A percentile compares a stretch with the other conserved stretches of the same genome.
Conservation (phyloP, 2,329 filamentous ascomycete species). For the Colletotrichum gigasporum region DNA sequence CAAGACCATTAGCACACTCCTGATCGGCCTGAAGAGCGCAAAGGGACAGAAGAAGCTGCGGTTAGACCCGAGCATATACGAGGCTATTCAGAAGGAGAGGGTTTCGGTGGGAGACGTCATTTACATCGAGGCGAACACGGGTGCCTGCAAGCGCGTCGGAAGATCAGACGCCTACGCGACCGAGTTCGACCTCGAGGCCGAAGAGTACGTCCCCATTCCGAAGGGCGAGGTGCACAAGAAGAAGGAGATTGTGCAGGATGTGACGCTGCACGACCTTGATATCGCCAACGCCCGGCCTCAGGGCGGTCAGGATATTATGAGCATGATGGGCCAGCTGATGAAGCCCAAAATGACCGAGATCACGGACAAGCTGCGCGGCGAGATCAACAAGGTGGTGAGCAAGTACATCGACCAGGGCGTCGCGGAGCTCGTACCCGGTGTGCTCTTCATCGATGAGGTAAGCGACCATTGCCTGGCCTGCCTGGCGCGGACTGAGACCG, state of each 20-base stretch:
- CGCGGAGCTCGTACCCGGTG: slow-evolving; percentile 96
- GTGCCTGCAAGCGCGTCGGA: slow-evolving; percentile 96
- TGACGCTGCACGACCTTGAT: slow-evolving; percentile 95
- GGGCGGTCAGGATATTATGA: slow-evolving; percentile 99
- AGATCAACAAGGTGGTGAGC: slow-evolving; percentile 99
- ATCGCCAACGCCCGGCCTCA: slow-evolving; percentile 95
- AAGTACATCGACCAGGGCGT: slow-evolving; percentile 99
- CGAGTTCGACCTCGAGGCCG: slow-evolving; percentile 97
- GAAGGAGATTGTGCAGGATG: slow-evolving; percentile 99
- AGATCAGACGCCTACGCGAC: slow-evolving; percentile 97
- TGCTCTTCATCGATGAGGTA: slow-evolving; percentile 98
- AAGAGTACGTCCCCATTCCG: slow-evolving; percentile 98
- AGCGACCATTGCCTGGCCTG: slow-evolving; percentile 33
- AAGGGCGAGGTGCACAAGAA: slow-evolving; percentile 99
- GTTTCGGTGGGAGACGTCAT: slow-evolving; percentile 97
- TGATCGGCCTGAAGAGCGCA: slow-evolving; percentile 94
- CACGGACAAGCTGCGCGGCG: slow-evolving; percentile 92
- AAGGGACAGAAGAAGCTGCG: slow-evolving; percentile 98
- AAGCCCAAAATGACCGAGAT: slow-evolving; percentile 99
- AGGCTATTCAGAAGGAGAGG: slow-evolving; percentile 98
- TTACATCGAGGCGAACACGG: slow-evolving; percentile 99
- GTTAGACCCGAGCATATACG: slow-evolving; percentile 97
- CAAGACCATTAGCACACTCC: slow-evolving; percentile 93
- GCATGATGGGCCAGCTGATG: slow-evolving; percentile 99
- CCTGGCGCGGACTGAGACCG: slow-evolving; percentile 17